Evolutionary conservation across 2,329 filamentous ascomycete genomes (phyloP).

Genomic region (Pyricularia sp.): DNA sequence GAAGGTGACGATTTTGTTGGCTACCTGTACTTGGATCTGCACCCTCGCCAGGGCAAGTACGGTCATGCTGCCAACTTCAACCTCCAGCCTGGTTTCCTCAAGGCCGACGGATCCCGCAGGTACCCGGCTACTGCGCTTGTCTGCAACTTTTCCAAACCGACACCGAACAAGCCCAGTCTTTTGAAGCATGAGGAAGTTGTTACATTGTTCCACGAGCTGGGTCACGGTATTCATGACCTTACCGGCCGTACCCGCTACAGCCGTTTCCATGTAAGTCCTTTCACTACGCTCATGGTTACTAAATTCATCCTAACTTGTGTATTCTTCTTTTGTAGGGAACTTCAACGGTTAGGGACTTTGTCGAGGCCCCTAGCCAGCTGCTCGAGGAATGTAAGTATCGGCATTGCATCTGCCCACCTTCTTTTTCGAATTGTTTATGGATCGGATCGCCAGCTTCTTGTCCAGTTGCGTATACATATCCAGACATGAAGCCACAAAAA

Average conservation of each 20-base stretch:
- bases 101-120: constrained; percentile 57
- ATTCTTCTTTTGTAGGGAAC: constrained; percentile 36
- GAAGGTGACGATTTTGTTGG: constrained; percentile 67
- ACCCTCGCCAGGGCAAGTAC: constrained; percentile 74
- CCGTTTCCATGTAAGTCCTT: constrained; percentile 43
- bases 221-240: constrained; percentile 63
- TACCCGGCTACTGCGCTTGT: constrained; percentile 74
- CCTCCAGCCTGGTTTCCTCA: constrained; percentile 61
- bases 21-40: constrained; percentile 75
- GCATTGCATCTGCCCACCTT: background rate
- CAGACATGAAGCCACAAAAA: background rate
- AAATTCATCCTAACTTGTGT: background rate
- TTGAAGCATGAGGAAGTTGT: constrained; percentile 79
- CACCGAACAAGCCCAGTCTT: constrained; percentile 64
- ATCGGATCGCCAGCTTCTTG: background rate
- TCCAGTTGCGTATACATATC: background rate
- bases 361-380: constrained; percentile 65
- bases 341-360: constrained; percentile 57
- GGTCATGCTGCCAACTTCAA: constrained; percentile 81
- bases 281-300: background rate
- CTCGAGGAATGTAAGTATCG: constrained; percentile 47
- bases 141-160: constrained; percentile 80
- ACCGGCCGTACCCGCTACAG: constrained; percentile 53
- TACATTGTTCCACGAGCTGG: constrained; percentile 71
- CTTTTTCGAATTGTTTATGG: background rate